Conservation (phyloP, 148 eudicot genomes). For the Rhododendron ovatum region DNA sequence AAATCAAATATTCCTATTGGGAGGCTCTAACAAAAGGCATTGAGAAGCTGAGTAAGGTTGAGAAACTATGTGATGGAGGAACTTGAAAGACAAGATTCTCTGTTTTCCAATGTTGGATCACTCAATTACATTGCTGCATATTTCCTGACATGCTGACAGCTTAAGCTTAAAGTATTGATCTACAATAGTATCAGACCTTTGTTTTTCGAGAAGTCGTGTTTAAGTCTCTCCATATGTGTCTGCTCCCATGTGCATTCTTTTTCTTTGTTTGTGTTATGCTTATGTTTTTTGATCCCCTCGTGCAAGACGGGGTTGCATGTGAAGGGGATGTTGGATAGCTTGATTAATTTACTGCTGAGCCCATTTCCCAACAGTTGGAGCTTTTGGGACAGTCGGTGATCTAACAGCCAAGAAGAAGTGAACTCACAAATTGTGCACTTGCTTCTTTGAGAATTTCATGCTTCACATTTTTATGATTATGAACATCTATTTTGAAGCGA, state of each 20-base stretch:
- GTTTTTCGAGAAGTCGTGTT: neutral
- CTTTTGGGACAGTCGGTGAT: neutral
- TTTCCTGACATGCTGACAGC: too few species aligned
- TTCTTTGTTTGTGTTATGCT: neutral
- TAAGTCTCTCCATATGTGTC: neutral
- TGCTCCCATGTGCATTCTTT: neutral
- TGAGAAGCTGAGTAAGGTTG: too few species aligned
- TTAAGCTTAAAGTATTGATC: too few species aligned
- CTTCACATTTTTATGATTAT: neutral
- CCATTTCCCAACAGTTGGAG: neutral
- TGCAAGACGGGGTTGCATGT: neutral
- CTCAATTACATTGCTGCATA: too few species aligned
- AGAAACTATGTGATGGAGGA: too few species aligned
- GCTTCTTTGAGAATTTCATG: neutral
- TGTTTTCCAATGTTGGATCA: too few species aligned
- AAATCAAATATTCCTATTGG: too few species aligned
- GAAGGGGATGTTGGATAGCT: neutral
- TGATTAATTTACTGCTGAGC: neutral
- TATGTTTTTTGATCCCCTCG: neutral
- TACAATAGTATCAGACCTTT: too few species aligned
- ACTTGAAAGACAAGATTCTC: too few species aligned
- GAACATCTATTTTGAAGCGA: neutral
- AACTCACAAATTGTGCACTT: neutral
- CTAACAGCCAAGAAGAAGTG: neutral
- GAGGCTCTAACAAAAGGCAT: too few species aligned